Evolutionary conservation across 2,329 filamentous ascomycete species (phyloP).

Genomic region (Fusarium camptoceras): DNA sequence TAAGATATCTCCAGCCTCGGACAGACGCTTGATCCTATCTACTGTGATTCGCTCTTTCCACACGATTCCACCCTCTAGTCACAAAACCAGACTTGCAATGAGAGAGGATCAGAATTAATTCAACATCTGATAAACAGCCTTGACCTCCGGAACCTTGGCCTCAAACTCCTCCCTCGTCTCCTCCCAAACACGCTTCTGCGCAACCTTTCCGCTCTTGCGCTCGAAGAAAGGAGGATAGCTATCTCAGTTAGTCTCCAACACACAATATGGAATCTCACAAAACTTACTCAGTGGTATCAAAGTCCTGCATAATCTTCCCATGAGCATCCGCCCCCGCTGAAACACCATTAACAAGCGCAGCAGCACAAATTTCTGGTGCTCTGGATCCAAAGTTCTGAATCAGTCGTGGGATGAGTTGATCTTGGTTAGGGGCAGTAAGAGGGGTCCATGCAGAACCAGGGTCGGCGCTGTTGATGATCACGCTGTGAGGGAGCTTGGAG

Average conservation of each 20-base stretch:
- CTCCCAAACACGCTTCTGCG: slow-evolving; percentile 44
- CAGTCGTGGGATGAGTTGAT: slow-evolving; percentile 52
- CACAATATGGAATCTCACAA: rapidly evolving
- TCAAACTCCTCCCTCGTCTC: slow-evolving; percentile 43
- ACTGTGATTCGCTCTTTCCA: too few species aligned
- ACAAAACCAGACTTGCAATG: not conserved
- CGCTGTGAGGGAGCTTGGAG: slow-evolving; percentile 40
- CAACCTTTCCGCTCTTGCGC: slow-evolving; percentile 40
- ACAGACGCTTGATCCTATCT: too few species aligned
- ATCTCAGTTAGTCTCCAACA: slow-evolving; percentile 2
- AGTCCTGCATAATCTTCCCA: slow-evolving; percentile 55
- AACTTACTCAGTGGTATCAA: slow-evolving; percentile 51
- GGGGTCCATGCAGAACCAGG: slow-evolving; percentile 55
- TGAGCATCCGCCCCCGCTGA: slow-evolving; percentile 48
- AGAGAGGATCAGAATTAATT: not conserved
- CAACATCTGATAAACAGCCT: slow-evolving; percentile 40
- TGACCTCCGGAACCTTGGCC: slow-evolving; percentile 42
- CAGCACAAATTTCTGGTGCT: slow-evolving; percentile 52
- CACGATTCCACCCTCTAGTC: not conserved
- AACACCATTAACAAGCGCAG: slow-evolving; percentile 53
- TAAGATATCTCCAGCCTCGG: too few species aligned
- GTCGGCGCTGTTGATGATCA: slow-evolving; percentile 55
- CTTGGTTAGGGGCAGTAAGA: slow-evolving; percentile 52
- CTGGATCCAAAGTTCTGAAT: slow-evolving; percentile 55
- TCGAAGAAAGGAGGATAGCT: slow-evolving; percentile 54